Base-by-base conservation (phyloP, 768 basidiomycete species). In the Lactarius hengduanensis region DNA sequence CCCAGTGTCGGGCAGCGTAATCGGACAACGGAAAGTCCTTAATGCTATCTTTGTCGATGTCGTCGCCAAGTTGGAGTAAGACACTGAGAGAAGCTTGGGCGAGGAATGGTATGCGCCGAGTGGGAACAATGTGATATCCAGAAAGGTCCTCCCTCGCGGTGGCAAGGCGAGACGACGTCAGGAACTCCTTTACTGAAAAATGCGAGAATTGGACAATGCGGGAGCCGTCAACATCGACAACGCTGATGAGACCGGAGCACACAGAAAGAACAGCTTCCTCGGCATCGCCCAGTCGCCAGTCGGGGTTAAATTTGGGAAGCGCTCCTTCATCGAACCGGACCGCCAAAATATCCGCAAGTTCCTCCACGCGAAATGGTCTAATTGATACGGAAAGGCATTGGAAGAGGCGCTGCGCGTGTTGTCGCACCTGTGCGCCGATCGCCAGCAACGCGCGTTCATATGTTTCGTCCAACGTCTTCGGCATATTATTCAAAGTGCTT, bases 101-200 rank as follows among this genome's bases (percentile, higher is more conserved):
- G 5, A 65, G n/a, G 7, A 56, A 56, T 22, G 0, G 59, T 30
- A 55, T 65, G 64, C 7, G 64, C 59, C 11, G 9, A 11, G 5
- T 6, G 38, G 40, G 16, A 3, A 34, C 41, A 22, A 65, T 38
- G 11, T 56, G 41, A 34, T 34, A 61, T 6, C 54, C 53, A 18
- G 64, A 65, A 20, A 65, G n/a, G 11, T n/a, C 11, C n/a, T 7
- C 32, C 7, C 6, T 16, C 13, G 28, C 7, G 9, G 4, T 7
- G 53, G 54, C n/a, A n/a, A 61, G 64, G 9, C 64, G 54, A 1
- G 2, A 1, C 0, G 64, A 65, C 5, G 53, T 61, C 32, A 65
- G 11, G 54, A 56, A 66, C 8, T 66, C 65, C 36, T 50, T 66
- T 2, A 66, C 65, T 0, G 65, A 61, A 34, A 66, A 57, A 40